These are phyloP conservation scores for Penicillium sp. DNA, from an alignment of 2,329 filamentous ascomycete genomes.

Conservation along the genomic window DNA sequence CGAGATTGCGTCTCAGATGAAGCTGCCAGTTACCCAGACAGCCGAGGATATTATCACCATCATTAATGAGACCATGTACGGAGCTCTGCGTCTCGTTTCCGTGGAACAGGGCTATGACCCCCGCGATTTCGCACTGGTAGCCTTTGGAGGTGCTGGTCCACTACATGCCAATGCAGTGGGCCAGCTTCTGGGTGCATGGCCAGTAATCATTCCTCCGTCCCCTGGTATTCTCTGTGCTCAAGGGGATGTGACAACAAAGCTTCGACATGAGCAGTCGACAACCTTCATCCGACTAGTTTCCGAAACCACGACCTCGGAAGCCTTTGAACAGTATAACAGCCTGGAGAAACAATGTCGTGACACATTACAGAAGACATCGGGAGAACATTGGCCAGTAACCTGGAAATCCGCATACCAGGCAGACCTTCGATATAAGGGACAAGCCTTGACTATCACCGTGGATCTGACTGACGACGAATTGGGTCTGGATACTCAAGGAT, in stretches of 20 bases:
- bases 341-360: slow-evolving; percentile 44
- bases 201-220: slow-evolving; percentile 57
- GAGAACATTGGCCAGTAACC: slow-evolving; percentile 29
- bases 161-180: slow-evolving; percentile 57
- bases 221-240: slow-evolving; percentile 57
- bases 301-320: slow-evolving; percentile 39
- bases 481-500: slow-evolving; percentile 28
- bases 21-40: slow-evolving; percentile 45
- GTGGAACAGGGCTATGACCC: slow-evolving; percentile 59
- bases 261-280: slow-evolving; percentile 52
- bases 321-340: slow-evolving; percentile 35
- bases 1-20: slow-evolving; percentile 52
- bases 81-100: slow-evolving; percentile 55
- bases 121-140: slow-evolving; percentile 56
- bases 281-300: slow-evolving; percentile 52
- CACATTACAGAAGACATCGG: slow-evolving; percentile 45
- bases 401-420: slow-evolving; percentile 46
- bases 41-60: slow-evolving; percentile 56
- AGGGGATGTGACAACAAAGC: slow-evolving; percentile 55
- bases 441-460: slow-evolving; percentile 46
- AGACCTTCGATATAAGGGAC: slow-evolving; percentile 55
- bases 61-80: slow-evolving; percentile 58
- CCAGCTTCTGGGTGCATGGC: slow-evolving; percentile 55
- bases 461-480: slow-evolving; percentile 42
- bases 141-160: slow-evolving; percentile 57